Evolutionary conservation across 768 basidiomycete genomes (phyloP), one percentile per base, ranked within the genome.

Genomic region (Calocera cornea): DNA sequence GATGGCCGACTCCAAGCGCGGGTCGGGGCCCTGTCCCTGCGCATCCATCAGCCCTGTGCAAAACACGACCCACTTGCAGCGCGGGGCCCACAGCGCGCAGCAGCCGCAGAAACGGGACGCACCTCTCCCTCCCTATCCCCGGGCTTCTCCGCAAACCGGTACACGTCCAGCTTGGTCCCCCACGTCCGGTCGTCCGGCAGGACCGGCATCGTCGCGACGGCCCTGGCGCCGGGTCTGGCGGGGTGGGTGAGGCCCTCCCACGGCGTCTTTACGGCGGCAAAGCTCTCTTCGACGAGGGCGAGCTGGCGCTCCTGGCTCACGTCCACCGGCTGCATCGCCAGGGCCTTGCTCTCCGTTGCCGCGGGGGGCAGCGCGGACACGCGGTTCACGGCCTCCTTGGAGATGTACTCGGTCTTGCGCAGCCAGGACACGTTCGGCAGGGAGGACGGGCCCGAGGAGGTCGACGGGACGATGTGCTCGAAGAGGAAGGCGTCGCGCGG

Each of bases 141-240:
- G 17, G 91, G 91, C 22, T 90, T 80, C 74, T 94, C 91, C 12
- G 86, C 86, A 74, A 94, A 93, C 68, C 87, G 80, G 80, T 93
- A 92, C 65, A 94, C 75, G 75, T 93, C 91, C 74, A 92, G 92
- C 69, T 88, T 87, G 73, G 92, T 95, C 44, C 90, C 85, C 91
- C 92, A 95, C 40, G 93, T 86, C 69, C 89, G 86, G 2, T 83
- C 82, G 72, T 95, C 92, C 0, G 93, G 93, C 14, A 92, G 81
- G 66, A 95, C 79, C 70, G 92, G 87, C 76, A 85, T 94, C 8
- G 87, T 86, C 72, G 91, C 90, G 60, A 90, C 82, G 1, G 92
- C 92, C 0, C 81, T 84, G 10, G 93, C 79, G 34, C 82, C 78
- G 7, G 85, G 84, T 73, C 92, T 94, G 69, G 84, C 92, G 0